Evolutionary conservation across 1,139 yeast genomes (phyloP), one percentile per base, ranked within the genome.

Genomic region (Kurtzmaniella natalensis): DNA sequence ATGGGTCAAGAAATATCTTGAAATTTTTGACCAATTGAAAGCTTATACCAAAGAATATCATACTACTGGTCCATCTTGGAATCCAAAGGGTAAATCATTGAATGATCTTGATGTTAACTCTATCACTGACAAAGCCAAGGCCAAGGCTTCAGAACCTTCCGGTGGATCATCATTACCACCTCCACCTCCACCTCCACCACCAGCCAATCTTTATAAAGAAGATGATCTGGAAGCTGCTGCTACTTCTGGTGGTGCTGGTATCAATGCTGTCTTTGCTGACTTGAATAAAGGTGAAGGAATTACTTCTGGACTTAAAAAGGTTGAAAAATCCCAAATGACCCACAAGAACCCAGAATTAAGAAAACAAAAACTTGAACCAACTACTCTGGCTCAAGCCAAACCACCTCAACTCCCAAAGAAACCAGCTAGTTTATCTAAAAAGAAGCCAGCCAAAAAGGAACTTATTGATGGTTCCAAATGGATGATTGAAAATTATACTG

Each of bases 191-290:
- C 85, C 86, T 5, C 87, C 95, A 3, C 85, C 89, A 2, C 92
- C 94, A 7, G 68, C 86, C 18, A 65, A 76, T 10, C 70, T 80
- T 47, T 77, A 72, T 45, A 23, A 23, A 23, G 74, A 67, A 9
- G 67, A 60, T 7, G 25, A 43, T 1, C 36, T 55, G n/a, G 48
- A 57, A 2, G 36, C 60, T 2, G 50, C 63, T 4, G 34, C 57
- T 4, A 44, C 55, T 2, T 30, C 52, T 30, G 42, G 61, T 21
- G 48, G 59, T 17, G 81, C 80, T 27, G 85, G 89, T 29, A 76
- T 89, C 70, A 72, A 70, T 46, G 97, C 97, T 1, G 96, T 94
- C 8, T 92, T 94, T 57, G 81, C 86, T n/a, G 94, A 86, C 45
- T 69, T 94, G 42, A 89, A 82, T 62, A 73, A 81, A 61, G 99